Evolutionary conservation across 306 rosid genomes (phyloP), one percentile per base, ranked within the genome.

Genomic region (Hippophae gyantsensis): DNA sequence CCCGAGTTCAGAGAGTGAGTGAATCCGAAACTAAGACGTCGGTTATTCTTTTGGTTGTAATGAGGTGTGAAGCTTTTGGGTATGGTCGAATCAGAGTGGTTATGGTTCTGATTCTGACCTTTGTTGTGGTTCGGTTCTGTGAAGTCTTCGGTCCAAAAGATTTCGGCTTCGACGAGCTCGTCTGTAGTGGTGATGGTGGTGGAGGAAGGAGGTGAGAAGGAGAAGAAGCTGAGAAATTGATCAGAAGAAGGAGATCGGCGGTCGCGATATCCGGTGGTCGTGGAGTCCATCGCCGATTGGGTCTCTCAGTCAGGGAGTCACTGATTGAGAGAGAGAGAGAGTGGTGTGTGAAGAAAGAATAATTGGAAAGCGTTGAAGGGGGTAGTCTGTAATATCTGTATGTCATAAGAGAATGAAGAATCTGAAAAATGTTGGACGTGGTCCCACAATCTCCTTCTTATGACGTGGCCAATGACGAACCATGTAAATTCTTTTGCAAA

Each of bases 91-190:
- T 41, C n/a, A 9, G 38, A 2, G 40, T 38, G n/a, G 42, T n/a
- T 51, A 1, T 7, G 38, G 51, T 47, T 47, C 51, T 32, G 38
- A 32, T 8, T 9, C 51, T 7, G 42, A 14, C 41, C 43, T 9
- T 43, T 13, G n/a, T 48, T n/a, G 52, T 68, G 62, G 27, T 60
- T 64, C n/a, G 79, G 56, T 46, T 72, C 81, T 14, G 81, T 48
- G 50, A 52, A n/a, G 4, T 86, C 89, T 38, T 59, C 52, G 25
- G 79, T 68, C 95, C 94, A 89, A 60, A 86, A 86, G 5, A 89
- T 69, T 56, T 86, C 95, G 8, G 88, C 87, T 58, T 89, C 95
- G 75, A 71, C 68, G 51, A 89, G 78, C 65, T 89, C 95, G 5
- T 81, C 86, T 41, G 11, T 14, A 13, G 52, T 1, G 23, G 58